Base-by-base conservation (phyloP, 2,329 filamentous ascomycete genomes). In the Biscogniauxia mediterranea region DNA sequence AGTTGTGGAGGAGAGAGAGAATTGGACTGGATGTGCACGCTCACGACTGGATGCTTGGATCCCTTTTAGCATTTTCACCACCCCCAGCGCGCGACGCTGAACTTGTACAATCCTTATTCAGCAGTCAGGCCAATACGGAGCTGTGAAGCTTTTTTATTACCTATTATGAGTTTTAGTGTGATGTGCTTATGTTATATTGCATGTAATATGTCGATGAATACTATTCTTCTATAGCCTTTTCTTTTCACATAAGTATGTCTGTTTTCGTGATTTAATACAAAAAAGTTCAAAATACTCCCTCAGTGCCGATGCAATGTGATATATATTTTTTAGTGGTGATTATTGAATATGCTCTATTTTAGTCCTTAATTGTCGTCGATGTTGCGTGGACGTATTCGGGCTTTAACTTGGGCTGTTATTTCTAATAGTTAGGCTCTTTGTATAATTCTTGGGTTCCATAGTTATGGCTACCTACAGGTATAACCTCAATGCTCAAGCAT, bases 21-120 rank as follows among this genome's bases (percentile, higher is more conserved):
- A 9, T 32, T 58, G 61, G 59, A 61, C 58, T 52, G 52, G 57
- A 55, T 54, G 21, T 65, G 63, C 63, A 68, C 66, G 63, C 60
- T 69, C 60, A 65, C 64, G 63, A 68, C 54, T 66, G 61, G 59
- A 65, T 66, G 63, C 64, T 68, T 63, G 61, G 67, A 68, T 65
- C 62, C 61, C 63, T 54, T 61, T 61, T 64, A 61, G 62, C 64
- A 66, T 65, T 65, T 65, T 52, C 61, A 64, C 64, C 28, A 58
- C 61, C 54, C 54, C 60, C 11, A 49, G 62, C 53, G 66, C 65
- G 61, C 61, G 62, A 65, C 38, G 65, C 62, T 58, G 55, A 54
- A 56, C 32, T 32, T 56, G 28, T 58, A 61, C 32, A 61, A 64
- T 64, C 28, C 20, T 59, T 20, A 21, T n/a, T 25, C 25, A 28